Conservation (phyloP, 257 asterid genomes). For the Craterostigma plantagineum region DNA sequence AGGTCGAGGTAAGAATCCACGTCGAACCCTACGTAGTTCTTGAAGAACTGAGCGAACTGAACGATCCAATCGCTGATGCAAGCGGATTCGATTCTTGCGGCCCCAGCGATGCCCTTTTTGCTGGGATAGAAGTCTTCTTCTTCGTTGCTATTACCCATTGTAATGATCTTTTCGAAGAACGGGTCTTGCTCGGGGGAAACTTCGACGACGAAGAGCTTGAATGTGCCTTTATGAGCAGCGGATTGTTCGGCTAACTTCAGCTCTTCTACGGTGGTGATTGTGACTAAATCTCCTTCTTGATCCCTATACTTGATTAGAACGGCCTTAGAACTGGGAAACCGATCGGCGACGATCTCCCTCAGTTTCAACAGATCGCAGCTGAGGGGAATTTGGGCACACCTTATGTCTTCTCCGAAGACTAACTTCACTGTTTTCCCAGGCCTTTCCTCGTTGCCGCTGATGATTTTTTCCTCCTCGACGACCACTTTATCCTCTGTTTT, state of each 20-base stretch:
- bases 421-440: slow-evolving; percentile 5
- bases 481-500: slow-evolving; percentile 7
- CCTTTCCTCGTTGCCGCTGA: neutral
- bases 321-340: neutral
- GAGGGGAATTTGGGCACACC: slow-evolving; percentile 6
- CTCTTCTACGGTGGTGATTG: slow-evolving; percentile 1
- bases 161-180: neutral
- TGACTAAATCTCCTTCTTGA: slow-evolving; percentile 5
- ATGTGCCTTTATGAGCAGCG: neutral
- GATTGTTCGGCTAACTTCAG: slow-evolving; percentile 3
- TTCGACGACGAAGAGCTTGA: neutral
- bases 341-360: slow-evolving; percentile 7
- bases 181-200: slow-evolving; percentile 1
- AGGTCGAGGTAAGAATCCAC: slow-evolving; percentile 5
- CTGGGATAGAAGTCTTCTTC: neutral
- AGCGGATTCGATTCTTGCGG: neutral
- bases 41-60: slow-evolving; percentile 8
- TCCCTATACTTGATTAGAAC: slow-evolving; percentile 3
- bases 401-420: slow-evolving; percentile 7
- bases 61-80: slow-evolving; percentile 8
- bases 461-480: slow-evolving; percentile 7
- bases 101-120: neutral
- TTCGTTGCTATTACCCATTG: no score
- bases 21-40: slow-evolving; percentile 8
- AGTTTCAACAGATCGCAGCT: slow-evolving; percentile 1